Evolutionary conservation across 192 early-diverging fungal genomes (phyloP).

Genomic region (Podila horticola): DNA sequence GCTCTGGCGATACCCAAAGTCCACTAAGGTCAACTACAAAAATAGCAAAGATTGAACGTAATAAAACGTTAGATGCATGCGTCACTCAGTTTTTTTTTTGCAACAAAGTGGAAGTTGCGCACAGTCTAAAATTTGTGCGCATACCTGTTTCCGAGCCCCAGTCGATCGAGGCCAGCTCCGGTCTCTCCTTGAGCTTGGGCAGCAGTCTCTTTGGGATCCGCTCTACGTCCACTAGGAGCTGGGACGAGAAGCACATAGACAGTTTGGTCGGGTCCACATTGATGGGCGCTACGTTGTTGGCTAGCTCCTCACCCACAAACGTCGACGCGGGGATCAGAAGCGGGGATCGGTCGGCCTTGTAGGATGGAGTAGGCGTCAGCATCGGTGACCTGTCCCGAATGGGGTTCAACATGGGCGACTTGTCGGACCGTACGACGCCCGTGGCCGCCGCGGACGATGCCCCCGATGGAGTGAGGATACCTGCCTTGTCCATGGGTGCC

Average conservation of each 20-base stretch:
- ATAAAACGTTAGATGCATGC: not conserved
- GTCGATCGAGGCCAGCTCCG: constrained; percentile 29
- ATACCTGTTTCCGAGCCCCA: constrained; percentile 42
- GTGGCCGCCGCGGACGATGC: not conserved
- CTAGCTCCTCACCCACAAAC: constrained; percentile 8
- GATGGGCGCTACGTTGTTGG: not conserved
- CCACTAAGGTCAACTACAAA: constrained; percentile 38
- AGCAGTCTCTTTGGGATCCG: constrained; percentile 41
- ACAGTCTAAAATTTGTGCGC: too few species aligned
- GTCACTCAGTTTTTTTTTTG: too few species aligned
- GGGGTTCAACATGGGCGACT: constrained; percentile 12
- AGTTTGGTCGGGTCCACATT: not conserved
- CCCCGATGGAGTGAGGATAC: not conserved
- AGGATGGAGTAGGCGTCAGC: constrained; percentile 11
- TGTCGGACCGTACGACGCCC: constrained; percentile 2
- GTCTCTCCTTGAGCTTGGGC: constrained; percentile 18
- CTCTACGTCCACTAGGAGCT: constrained; percentile 36
- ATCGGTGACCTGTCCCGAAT: constrained; percentile 24
- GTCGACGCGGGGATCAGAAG: not conserved
- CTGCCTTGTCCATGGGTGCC: not conserved
- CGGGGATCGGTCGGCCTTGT: constrained; percentile 10
- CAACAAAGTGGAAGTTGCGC: too few species aligned
- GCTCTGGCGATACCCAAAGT: constrained; percentile 20
- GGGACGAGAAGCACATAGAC: not conserved
- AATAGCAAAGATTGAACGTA: not conserved